Evolutionary conservation across 2,329 filamentous ascomycete genomes (phyloP).

Genomic region (Dothideomycetes sp.): DNA sequence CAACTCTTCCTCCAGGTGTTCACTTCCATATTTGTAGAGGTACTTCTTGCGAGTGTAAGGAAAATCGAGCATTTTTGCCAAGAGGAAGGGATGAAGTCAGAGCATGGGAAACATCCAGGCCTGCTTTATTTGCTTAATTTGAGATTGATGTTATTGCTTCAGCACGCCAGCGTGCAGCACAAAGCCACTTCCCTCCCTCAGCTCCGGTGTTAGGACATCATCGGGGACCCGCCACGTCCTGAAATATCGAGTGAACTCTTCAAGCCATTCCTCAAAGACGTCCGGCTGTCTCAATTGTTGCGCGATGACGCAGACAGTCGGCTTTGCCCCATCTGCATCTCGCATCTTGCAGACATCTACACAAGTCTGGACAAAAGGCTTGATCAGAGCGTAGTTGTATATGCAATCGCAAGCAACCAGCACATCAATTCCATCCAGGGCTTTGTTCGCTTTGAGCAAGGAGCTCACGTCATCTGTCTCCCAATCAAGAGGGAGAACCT

Average conservation of each 20-base stretch:
- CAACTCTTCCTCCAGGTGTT: no score
- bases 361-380: slow-evolving; percentile 73
- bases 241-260: slow-evolving; percentile 55
- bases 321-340: background rate
- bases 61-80: no score
- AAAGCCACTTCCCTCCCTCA: slow-evolving; percentile 62
- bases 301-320: slow-evolving; percentile 66
- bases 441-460: slow-evolving; percentile 39
- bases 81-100: no score
- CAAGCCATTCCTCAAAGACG: slow-evolving; percentile 75
- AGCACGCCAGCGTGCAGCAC: slow-evolving; percentile 70
- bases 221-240: slow-evolving; percentile 67
- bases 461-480: slow-evolving; percentile 45
- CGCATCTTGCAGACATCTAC: slow-evolving; percentile 57
- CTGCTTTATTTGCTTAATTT: no score
- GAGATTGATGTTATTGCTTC: no score
- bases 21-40: no score
- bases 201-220: slow-evolving; percentile 43
- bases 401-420: slow-evolving; percentile 87
- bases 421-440: slow-evolving; percentile 28
- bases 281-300: slow-evolving; percentile 81
- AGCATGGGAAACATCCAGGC: no score
- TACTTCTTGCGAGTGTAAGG: no score
- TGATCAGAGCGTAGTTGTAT: slow-evolving; percentile 80
- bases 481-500: slow-evolving; percentile 58